Percentiles rank a stretch among this genome's conserved stretches.
Evolutionary conservation across 225 moss, liverwort and hornwort genomes (phyloP).

Genomic region (Takakia lepidozioides): DNA sequence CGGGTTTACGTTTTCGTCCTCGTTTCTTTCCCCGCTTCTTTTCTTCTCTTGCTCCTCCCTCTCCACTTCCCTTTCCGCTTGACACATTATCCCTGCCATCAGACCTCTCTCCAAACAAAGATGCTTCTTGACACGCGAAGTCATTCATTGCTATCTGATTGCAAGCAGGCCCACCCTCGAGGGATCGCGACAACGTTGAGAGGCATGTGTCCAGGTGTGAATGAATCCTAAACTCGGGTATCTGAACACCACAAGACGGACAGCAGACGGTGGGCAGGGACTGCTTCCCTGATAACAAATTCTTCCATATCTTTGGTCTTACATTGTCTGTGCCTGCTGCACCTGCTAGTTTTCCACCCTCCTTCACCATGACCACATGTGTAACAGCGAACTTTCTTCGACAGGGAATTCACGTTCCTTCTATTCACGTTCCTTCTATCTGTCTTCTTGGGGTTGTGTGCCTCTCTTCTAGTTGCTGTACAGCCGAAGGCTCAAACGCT

Average conservation of each 20-base stretch:
- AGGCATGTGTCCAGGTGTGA: slow-evolving; percentile 39
- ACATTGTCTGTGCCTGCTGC: too few species aligned
- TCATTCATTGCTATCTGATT: slow-evolving; percentile 21
- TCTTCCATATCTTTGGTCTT: slow-evolving; percentile 25
- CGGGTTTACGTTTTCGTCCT: slow-evolving; percentile 6
- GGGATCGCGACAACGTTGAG: slow-evolving; percentile 2
- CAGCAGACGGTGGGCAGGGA: slow-evolving; percentile 21
- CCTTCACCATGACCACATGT: too few species aligned
- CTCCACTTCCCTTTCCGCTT: slow-evolving; percentile 6
- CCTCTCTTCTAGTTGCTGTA: too few species aligned
- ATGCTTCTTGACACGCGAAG: too few species aligned
- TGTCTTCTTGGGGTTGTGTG: too few species aligned
- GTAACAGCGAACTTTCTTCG: too few species aligned
- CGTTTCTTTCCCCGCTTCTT: slow-evolving; percentile 15
- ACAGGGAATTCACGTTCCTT: too few species aligned
- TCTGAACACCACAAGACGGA: slow-evolving; percentile 23
- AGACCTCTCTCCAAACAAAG: too few species aligned
- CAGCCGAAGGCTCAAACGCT: too few species aligned
- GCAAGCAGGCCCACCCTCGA: not conserved
- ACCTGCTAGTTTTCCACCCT: slow-evolving; percentile 1
- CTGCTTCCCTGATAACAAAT: slow-evolving; percentile 25
- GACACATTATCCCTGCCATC: too few species aligned
- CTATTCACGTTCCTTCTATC: too few species aligned
- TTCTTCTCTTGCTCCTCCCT: slow-evolving; percentile 6
- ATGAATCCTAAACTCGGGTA: slow-evolving; percentile 47